Conservation (phyloP, 306 rosid species). For the Canavalia gladiata region DNA sequence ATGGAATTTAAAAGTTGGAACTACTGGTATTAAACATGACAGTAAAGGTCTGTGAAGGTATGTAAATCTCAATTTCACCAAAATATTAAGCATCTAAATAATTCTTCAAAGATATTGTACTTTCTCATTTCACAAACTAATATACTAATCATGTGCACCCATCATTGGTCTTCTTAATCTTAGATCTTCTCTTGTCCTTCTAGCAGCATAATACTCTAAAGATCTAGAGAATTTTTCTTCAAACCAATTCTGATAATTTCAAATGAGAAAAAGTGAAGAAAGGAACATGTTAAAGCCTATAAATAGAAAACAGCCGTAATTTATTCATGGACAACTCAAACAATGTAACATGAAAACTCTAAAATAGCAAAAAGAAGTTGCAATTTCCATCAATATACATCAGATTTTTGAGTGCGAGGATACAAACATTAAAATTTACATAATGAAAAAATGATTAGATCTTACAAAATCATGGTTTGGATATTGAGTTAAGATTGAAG, state of each 20-base stretch:
- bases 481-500: too few species aligned
- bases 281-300: conserved; percentile 68
- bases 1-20: conserved; percentile 94
- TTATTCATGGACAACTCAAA: too few species aligned
- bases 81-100: conserved; percentile 87
- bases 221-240: conserved; percentile 73
- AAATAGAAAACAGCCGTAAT: conserved; percentile 57
- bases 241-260: conserved; percentile 69
- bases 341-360: too few species aligned
- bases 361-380: too few species aligned
- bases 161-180: conserved; percentile 51
- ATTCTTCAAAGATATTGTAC: conserved; percentile 67
- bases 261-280: conserved; percentile 69
- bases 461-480: too few species aligned
- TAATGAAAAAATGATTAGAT: too few species aligned
- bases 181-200: conserved; percentile 52
- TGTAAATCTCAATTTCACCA: conserved; percentile 87
- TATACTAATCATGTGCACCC: conserved; percentile 36
- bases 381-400: too few species aligned
- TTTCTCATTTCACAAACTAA: conserved; percentile 56
- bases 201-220: conserved; percentile 66
- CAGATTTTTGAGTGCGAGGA: too few species aligned
- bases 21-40: conserved; percentile 93
- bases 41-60: conserved; percentile 83
- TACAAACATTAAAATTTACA: too few species aligned